Evolutionary conservation across 2,329 filamentous ascomycete species (phyloP), one percentile per base, ranked within the genome.

Genomic region (Calonectria pseudoturangicola): DNA sequence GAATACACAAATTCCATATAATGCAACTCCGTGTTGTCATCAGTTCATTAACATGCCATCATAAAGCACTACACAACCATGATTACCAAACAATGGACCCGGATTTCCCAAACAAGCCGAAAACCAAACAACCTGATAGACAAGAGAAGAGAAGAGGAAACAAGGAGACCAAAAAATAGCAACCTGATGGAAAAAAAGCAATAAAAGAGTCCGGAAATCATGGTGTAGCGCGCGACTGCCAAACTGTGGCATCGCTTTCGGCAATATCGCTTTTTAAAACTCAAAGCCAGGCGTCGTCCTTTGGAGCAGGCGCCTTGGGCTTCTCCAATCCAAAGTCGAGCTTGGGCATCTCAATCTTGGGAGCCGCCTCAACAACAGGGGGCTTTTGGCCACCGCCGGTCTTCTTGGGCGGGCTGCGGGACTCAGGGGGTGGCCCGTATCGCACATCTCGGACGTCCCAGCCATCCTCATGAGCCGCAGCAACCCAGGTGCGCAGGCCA

Each of bases 401-500:
- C 75, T 83, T 83, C 77, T 82, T 83, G 63, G 81, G 78, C 39
- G 83, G 78, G 64, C 75, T 79, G 62, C 79, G 80, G 74, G 74
- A 72, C 72, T 82, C 82, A 68, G 77, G 82, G 67, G 80, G 79
- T 48, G 92, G 92, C 0, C 94, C 94, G 83, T 93, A 95, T 66
- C 96, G 89, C 28, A 98, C 96, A 79, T 93, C 92, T 66, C 90
- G 89, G 51, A 95, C 93, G 64, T 95, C 92, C 96, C 97, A 99
- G 56, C 92, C 94, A 83, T 99, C 97, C 73, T 96, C 95, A 33
- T 88, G 89, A 0, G 95, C 96, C 0, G 96, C 97, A 0, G 93
- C 93, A 21, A 98, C 94, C 96, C 96, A 99, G 8, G 94, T 96
- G 68, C 94, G 92, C 75, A 98, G 88, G 2, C 93, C 95, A 78